Conservation (phyloP, 176 grass and related monocot genomes). For the Aegilops tauschii region DNA sequence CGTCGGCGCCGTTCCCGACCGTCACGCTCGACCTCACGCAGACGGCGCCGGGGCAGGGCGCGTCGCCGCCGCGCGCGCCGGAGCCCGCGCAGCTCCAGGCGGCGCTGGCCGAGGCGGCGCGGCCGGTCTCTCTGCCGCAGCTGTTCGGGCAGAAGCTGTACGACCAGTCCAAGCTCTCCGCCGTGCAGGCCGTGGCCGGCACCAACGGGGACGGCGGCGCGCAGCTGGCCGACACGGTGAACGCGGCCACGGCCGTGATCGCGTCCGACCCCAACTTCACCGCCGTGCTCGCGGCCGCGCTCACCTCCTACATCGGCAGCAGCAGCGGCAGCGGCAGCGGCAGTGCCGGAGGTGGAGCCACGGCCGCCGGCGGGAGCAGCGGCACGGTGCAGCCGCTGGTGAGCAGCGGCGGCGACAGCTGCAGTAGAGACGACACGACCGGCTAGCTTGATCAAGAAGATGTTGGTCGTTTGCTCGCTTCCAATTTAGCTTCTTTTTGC, state of each 20-base stretch:
- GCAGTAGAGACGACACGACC: constrained; percentile 27
- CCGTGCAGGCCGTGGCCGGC: constrained; percentile 50
- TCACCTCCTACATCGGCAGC: constrained; percentile 69
- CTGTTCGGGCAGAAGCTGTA: constrained; percentile 66
- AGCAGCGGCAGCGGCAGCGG: constrained; percentile 21
- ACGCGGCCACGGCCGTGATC: constrained; percentile 68
- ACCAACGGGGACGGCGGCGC: constrained; percentile 24
- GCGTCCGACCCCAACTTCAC: constrained; percentile 81
- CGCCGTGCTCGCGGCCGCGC: constrained; percentile 61
- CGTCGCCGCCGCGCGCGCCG: constrained; percentile 30
- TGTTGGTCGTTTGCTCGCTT: neutral
- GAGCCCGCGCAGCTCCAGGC: constrained; percentile 42
- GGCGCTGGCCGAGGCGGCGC: constrained; percentile 30
- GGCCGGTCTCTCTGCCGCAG: constrained; percentile 27
- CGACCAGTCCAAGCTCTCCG: constrained; percentile 60
- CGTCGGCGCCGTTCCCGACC: constrained; percentile 79
- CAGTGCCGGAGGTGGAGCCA: neutral
- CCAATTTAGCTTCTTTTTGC: neutral
- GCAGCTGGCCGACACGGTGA: constrained; percentile 50
- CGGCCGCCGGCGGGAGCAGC: constrained; percentile 23
- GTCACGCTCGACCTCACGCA: constrained; percentile 86
- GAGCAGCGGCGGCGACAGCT: constrained; percentile 29
- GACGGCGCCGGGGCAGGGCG: constrained; percentile 9
- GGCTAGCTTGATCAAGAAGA: neutral
- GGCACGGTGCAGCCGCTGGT: constrained; percentile 26